These are phyloP conservation scores for Trichophyton equinum DNA, from an alignment of 2,329 filamentous ascomycete genomes.

Conservation along the genomic window DNA sequence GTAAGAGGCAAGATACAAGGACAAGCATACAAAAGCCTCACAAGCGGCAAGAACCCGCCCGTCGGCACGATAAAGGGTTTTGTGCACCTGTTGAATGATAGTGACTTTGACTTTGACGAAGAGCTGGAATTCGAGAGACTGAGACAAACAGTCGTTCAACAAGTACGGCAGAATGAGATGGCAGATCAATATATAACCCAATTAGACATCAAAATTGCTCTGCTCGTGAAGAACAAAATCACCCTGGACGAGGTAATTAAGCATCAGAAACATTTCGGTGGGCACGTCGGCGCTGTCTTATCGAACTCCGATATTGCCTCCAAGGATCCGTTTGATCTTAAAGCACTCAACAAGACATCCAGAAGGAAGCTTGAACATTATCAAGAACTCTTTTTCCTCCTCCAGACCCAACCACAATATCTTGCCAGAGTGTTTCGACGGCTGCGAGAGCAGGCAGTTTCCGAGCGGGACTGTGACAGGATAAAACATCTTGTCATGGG, in stretches of 20 bases:
- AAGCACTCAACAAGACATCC: constrained; percentile 93
- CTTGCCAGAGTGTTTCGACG: constrained; percentile 77
- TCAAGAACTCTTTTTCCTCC: constrained; percentile 91
- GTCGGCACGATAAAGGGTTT: constrained; percentile 97
- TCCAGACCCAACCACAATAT: constrained; percentile 94
- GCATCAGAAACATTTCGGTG: constrained; percentile 91
- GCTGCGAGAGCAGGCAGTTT: constrained; percentile 66
- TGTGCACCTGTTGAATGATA: constrained; percentile 93
- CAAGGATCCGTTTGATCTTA: constrained; percentile 86
- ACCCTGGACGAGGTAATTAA: constrained; percentile 94
- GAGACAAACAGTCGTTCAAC: constrained; percentile 90
- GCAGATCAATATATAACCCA: constrained; percentile 97
- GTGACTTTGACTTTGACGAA: constrained; percentile 97
- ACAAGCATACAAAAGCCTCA: constrained; percentile 94
- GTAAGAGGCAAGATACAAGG: constrained; percentile 89
- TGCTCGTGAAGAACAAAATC: constrained; percentile 98
- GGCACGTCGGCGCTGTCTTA: constrained; percentile 70
- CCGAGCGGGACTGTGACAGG: constrained; percentile 85
- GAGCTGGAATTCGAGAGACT: constrained; percentile 93
- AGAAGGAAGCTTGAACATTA: constrained; percentile 92
- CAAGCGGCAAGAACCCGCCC: constrained; percentile 88
- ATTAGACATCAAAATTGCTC: constrained; percentile 95
- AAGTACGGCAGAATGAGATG: constrained; percentile 93
- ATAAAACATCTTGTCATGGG: constrained; percentile 93
- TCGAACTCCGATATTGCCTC: constrained; percentile 81